Conservation (phyloP, 108 stramenopile genomes). For the Skeletonema potamos region DNA sequence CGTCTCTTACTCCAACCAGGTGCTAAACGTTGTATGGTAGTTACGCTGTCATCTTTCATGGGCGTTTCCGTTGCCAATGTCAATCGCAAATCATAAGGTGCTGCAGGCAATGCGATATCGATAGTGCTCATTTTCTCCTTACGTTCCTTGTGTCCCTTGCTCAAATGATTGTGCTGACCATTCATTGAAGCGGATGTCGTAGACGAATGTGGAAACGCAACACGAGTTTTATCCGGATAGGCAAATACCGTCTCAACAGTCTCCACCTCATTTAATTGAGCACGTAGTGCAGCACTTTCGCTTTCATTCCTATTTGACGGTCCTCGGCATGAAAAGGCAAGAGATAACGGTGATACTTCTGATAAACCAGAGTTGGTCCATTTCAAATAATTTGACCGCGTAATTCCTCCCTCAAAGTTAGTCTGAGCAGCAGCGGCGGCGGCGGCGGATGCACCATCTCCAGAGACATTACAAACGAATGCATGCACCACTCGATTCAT, state of each 20-base stretch:
- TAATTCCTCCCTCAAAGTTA: conserved; percentile 70
- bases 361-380: conserved; percentile 73
- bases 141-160: conserved; percentile 68
- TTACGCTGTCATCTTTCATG: conserved; percentile 45
- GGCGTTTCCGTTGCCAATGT: conserved; percentile 67
- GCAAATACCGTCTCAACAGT: conserved; percentile 73
- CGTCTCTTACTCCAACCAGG: conserved; percentile 64
- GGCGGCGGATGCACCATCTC: conserved; percentile 5
- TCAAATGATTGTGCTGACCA: conserved; percentile 3
- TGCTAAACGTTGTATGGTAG: conserved; percentile 3
- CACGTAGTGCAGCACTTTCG: conserved; percentile 50
- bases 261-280: conserved; percentile 62
- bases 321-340: conserved; percentile 54
- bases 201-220: conserved; percentile 56
- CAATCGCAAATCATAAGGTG: conserved; percentile 77
- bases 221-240: conserved; percentile 61
- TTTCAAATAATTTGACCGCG: conserved; percentile 66
- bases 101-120: conserved; percentile 75
- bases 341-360: conserved; percentile 58
- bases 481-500: conserved; percentile 50
- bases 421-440: conserved; percentile 10
- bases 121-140: conserved; percentile 69
- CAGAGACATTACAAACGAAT: conserved; percentile 51
- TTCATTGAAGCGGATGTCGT: conserved; percentile 7
- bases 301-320: conserved; percentile 24